These are phyloP conservation scores for Moricandia arvensis DNA, from an alignment of 345 rosid species.

Conservation along the genomic window DNA sequence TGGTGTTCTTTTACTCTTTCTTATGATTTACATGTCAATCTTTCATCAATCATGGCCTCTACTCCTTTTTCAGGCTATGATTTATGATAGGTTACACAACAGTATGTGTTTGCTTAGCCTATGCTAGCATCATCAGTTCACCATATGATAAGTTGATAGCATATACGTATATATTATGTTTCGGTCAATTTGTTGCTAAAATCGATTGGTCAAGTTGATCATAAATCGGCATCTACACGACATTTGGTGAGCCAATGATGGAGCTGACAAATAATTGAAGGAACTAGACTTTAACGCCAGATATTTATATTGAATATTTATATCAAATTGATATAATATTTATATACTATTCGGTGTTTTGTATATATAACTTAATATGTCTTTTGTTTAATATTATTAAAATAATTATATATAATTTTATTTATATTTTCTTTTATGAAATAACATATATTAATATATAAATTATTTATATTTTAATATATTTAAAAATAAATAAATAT, in stretches of 20 bases:
- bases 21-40: not conserved
- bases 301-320: no score
- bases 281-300: no score
- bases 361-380: no score
- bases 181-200: not conserved
- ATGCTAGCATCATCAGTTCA: not conserved
- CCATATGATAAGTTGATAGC: not conserved
- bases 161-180: not conserved
- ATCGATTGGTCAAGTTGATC: not conserved
- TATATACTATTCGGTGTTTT: no score
- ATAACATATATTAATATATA: no score
- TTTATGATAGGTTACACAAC: not conserved
- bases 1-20: not conserved
- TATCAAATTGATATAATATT: no score
- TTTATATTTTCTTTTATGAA: no score
- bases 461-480: no score
- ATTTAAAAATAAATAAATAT: no score
- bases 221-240: not conserved
- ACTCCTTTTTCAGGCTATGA: not conserved
- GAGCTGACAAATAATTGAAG: not conserved
- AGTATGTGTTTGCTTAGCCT: not conserved
- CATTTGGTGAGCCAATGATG: not conserved
- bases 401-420: no score
- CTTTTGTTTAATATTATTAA: no score
- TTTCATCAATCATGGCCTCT: not conserved